Conservation (phyloP, 202 grass and related monocot species). For the Setaria italica region DNA sequence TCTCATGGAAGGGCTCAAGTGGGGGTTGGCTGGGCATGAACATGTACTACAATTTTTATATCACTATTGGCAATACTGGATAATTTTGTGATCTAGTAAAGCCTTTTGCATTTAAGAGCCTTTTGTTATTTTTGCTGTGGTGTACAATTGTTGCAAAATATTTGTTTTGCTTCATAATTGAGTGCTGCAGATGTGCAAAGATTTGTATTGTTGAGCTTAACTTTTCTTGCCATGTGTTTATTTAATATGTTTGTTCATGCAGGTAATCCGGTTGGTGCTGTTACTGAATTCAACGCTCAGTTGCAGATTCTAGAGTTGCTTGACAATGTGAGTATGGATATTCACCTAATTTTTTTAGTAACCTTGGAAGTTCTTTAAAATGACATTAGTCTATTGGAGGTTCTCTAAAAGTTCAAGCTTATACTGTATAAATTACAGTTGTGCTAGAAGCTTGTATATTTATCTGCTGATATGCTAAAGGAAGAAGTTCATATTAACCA, state of each 20-base stretch:
- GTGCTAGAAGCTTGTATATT: neutral
- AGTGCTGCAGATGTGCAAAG: neutral
- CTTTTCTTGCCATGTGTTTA: slow-evolving; percentile 28
- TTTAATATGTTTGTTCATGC: slow-evolving; percentile 48
- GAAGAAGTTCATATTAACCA: neutral
- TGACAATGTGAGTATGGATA: slow-evolving; percentile 80
- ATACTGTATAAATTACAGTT: neutral
- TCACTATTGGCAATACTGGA: neutral
- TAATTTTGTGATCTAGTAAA: neutral
- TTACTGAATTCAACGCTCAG: slow-evolving; percentile 93
- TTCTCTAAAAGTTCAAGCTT: neutral
- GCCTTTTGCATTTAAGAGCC: neutral
- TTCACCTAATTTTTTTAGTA: slow-evolving; percentile 10
- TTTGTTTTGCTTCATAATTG: slow-evolving; percentile 13
- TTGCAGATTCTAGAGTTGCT: slow-evolving; percentile 98
- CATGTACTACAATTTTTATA: neutral
- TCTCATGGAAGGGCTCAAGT: neutral
- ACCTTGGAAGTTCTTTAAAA: slow-evolving; percentile 9
- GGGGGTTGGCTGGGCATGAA: neutral
- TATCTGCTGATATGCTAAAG: neutral
- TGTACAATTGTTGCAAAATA: neutral
- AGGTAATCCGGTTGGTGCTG: slow-evolving; percentile 73
- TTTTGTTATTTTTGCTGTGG: neutral
- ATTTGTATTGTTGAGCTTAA: slow-evolving; percentile 23
- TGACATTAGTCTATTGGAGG: neutral